Evolutionary conservation across 805 yeast species (phyloP), one percentile per base, ranked within the genome.

Genomic region (Candida parachauliodes): DNA sequence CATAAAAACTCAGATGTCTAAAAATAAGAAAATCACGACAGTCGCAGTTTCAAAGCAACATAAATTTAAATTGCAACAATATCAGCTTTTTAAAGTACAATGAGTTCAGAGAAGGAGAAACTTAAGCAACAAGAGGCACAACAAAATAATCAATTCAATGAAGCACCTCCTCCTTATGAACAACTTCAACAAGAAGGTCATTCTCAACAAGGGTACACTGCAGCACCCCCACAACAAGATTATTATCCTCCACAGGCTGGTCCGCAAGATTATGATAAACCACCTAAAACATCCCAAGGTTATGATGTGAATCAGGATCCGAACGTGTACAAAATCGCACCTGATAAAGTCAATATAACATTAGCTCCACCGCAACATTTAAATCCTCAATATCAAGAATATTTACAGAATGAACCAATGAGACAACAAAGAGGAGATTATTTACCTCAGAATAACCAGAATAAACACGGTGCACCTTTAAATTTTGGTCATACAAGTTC

Each of bases 351-450:
- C n/a, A 60, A 67, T 45, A 67, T 67, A 17, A 48, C 65, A 1
- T 52, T 50, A 36, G 63, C 71, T 3, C 59, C 61, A 20, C 65
- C 67, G 12, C 52, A 54, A 28, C 59, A 60, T 33, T 46, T 65
- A 25, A 51, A 68, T 24, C 71, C 72, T 0, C 59, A 63, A 3
- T 66, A 63, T 41, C 60, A 48, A 33, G 60, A 63, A 39, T 67
- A 50, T 34, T 51, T 54, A 25, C 45, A 48, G 28, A 45, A 57
- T 12, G 70, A 67, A 25, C 55, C 55, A 37, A 55, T 61, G 34
- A 40, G 69, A 17, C 44, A 54, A 14, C 48, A 54, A 4, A 47
- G 51, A 10, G 72, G 70, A 1, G 55, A 62, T 39, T 50, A 40
- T 19, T 70, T 70, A 2, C 49, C 55, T 31, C 53, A 56, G 20